Evolutionary conservation across 2,329 filamentous ascomycete species (phyloP).

Genomic region (Sclerotinia glacialis): DNA sequence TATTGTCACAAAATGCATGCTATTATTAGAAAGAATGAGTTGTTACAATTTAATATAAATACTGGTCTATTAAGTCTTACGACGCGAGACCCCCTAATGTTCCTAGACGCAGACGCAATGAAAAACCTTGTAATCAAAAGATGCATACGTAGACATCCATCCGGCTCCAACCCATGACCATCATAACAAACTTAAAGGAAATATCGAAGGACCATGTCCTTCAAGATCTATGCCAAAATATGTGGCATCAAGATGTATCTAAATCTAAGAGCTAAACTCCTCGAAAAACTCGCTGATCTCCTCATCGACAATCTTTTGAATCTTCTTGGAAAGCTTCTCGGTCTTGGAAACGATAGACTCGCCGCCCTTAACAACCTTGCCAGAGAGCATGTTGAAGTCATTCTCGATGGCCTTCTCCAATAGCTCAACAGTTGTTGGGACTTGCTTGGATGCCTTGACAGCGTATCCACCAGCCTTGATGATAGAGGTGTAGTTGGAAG

Average conservation of each 20-base stretch:
- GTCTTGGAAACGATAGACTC: conserved; percentile 55
- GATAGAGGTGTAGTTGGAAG: conserved; percentile 85
- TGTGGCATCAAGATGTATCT: conserved; percentile 26
- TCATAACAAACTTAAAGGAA: conserved; percentile 34
- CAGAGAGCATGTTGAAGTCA: conserved; percentile 54
- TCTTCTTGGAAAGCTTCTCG: conserved; percentile 61
- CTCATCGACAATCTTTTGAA: conserved; percentile 59
- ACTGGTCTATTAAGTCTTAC: conserved; percentile 31
- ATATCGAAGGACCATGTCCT: conserved; percentile 26
- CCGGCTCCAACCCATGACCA: conserved; percentile 35
- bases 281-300: conserved; percentile 59
- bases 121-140: conserved; percentile 36
- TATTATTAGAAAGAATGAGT: conserved; percentile 16
- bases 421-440: conserved; percentile 56
- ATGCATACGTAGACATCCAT: conserved; percentile 35
- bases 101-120: conserved; percentile 28
- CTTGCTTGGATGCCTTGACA: conserved; percentile 48
- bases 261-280: conserved; percentile 42
- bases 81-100: conserved; percentile 23
- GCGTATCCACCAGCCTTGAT: conserved; percentile 71
- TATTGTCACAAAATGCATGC: too few species aligned
- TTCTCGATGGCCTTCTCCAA: conserved; percentile 59
- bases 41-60: conserved; percentile 25
- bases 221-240: conserved; percentile 28
- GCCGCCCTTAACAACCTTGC: conserved; percentile 54